phyloP scores from a whole-genome alignment of 176 grass and related monocot species.

The Hsuehochloa calcarea region DNA sequence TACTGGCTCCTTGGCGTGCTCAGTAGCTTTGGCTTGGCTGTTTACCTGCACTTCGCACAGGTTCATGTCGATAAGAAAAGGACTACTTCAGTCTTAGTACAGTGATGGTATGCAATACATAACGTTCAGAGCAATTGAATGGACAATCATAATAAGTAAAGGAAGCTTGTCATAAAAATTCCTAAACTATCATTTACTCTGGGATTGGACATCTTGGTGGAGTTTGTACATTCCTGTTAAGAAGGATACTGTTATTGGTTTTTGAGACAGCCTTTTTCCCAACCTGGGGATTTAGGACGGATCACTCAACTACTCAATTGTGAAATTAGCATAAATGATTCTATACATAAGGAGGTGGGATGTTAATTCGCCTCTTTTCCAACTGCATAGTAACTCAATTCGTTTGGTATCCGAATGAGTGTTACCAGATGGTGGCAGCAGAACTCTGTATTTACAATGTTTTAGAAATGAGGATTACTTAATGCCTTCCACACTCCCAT shows the following conservation, averaged over 20 bases:
- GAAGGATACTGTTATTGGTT: neutral
- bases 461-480: neutral
- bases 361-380: neutral
- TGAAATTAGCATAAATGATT: neutral
- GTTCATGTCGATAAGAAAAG: neutral
- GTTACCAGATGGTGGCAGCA: neutral
- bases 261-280: neutral
- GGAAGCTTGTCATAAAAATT: neutral
- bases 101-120: neutral
- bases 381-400: neutral
- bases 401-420: neutral
- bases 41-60: constrained; percentile 11
- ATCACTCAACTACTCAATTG: neutral
- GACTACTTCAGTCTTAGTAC: neutral
- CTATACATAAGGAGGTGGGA: neutral
- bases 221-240: neutral
- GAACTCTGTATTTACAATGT: neutral
- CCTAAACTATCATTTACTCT: neutral
- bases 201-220: neutral
- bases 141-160: neutral
- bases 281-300: neutral
- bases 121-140: neutral
- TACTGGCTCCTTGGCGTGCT: constrained; percentile 6
- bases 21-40: neutral
- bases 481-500: neutral